Conservation (phyloP, 2,329 filamentous ascomycete species). For the Phialemoniopsis sp. region DNA sequence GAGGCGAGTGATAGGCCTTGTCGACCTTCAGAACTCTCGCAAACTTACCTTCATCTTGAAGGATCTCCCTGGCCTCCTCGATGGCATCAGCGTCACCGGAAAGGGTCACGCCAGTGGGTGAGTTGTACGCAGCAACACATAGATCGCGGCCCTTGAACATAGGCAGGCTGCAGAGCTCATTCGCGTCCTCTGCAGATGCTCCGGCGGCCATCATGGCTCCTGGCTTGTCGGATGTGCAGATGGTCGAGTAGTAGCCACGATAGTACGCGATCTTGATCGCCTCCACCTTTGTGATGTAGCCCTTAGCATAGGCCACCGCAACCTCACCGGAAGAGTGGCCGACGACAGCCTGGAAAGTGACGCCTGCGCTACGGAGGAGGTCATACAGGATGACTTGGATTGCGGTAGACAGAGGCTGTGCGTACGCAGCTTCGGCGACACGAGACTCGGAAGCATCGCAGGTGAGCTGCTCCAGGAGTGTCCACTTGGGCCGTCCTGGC, state of each 20-base stretch:
- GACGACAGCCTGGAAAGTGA: slow-evolving; percentile 20
- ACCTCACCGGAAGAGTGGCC: slow-evolving; percentile 45
- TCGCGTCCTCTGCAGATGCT: slow-evolving; percentile 22
- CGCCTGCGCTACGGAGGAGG: slow-evolving; percentile 10
- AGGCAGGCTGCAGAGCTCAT: slow-evolving; percentile 17
- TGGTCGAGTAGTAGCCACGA: slow-evolving; percentile 27
- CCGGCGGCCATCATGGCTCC: slow-evolving; percentile 38
- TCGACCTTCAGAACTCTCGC: slow-evolving; percentile 21
- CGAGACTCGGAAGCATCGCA: slow-evolving; percentile 1
- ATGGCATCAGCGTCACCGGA: slow-evolving; percentile 27
- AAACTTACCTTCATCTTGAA: slow-evolving; percentile 13
- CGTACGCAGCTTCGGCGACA: slow-evolving; percentile 1
- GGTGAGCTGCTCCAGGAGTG: slow-evolving; percentile 5
- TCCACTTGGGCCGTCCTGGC: slow-evolving; percentile 6
- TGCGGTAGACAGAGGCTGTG: background rate
- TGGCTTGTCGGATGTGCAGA: slow-evolving; percentile 15
- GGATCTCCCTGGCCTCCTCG: slow-evolving; percentile 14
- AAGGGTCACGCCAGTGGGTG: slow-evolving; percentile 35
- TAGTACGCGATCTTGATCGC: slow-evolving; percentile 38
- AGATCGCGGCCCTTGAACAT: slow-evolving; percentile 10
- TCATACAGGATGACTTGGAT: slow-evolving; percentile 24
- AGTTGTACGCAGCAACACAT: slow-evolving; percentile 39
- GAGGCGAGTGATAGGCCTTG: slow-evolving; percentile 38
- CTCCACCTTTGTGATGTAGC: slow-evolving; percentile 24
- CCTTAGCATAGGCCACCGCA: slow-evolving; percentile 36